Base-by-base conservation (phyloP, 495 filamentous ascomycete species). In the Cercophora sp. region DNA sequence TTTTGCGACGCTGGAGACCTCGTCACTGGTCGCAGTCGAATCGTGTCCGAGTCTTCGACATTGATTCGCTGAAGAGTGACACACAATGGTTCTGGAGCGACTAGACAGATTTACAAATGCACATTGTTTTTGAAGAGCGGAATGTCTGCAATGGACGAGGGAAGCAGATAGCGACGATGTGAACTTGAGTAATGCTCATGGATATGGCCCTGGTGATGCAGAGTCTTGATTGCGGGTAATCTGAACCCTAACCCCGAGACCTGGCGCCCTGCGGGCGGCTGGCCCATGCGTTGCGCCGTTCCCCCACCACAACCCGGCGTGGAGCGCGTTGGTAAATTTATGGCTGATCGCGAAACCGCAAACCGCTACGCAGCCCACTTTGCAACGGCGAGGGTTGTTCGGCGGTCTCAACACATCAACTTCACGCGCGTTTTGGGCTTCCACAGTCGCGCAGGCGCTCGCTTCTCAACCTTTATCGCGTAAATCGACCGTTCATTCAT, bases 391-490 rank as follows among this genome's bases (percentile, higher is more conserved):
- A 8, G 22, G 24, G 34, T 48, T 19, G 13, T 6, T 37, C 23
- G 35, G 34, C 36, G 6, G 25, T 13, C 26, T 16, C 43, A 16
- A 35, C 51, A 53, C 15, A 39, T 40, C 27, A 15, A 53, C 36
- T 54, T 27, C 13, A 55, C 58, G 39, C 61, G 61, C 61, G 48
- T 59, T 52, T 56, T 8, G 26, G 25, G 35, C 23, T 27, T 46
- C 13, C 42, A 36, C 45, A 43, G 52, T 57, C 46, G 42, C 54
- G 39, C 27, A 27, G 53, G 1, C 19, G 31, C 19, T 36, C 27
- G 15, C 4, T 29, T 18, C 24, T 42, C 13, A 13, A 19, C 16
- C 16, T 27, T 43, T 13, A 58, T 52, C 59, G 61, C 52, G 54
- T 42, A 49, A 32, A 56, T 5, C 39, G 32, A 13, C 54, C 18